phyloP scores from a whole-genome alignment of 2,329 filamentous ascomycete species.

The Talaromyces atroroseus region DNA sequence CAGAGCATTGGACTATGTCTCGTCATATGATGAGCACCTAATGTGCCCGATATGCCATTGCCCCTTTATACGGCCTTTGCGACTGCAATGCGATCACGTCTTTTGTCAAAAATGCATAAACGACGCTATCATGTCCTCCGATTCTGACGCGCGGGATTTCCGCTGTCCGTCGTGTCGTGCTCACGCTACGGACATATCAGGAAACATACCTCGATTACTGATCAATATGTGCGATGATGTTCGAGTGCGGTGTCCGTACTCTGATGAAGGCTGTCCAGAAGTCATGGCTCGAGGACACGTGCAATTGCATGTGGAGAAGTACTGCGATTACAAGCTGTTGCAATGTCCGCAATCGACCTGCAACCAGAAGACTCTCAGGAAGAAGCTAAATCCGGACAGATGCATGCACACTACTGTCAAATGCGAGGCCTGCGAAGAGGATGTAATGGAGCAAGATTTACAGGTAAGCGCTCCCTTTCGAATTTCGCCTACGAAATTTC shows the following conservation, averaged over 20 bases:
- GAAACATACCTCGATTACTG: conserved; percentile 50
- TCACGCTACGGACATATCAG: conserved; percentile 32
- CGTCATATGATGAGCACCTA: conserved; percentile 53
- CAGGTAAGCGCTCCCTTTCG: conserved; percentile 34
- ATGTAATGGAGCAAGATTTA: conserved; percentile 51
- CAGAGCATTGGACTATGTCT: conserved; percentile 53
- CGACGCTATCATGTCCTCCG: conserved; percentile 39
- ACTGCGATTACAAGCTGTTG: conserved; percentile 53
- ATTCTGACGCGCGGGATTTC: conserved; percentile 28
- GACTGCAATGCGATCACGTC: conserved; percentile 57
- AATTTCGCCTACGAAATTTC: background rate
- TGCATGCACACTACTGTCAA: conserved; percentile 51
- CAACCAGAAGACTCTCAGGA: conserved; percentile 49
- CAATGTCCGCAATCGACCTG: conserved; percentile 49
- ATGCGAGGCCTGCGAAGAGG: conserved; percentile 50
- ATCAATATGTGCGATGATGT: conserved; percentile 59
- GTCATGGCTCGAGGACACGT: conserved; percentile 52
- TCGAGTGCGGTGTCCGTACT: conserved; percentile 54
- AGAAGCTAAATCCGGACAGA: conserved; percentile 46
- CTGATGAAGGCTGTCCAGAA: conserved; percentile 49
- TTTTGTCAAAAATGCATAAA: conserved; percentile 58
- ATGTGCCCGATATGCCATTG: conserved; percentile 61
- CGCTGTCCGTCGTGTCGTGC: conserved; percentile 56
- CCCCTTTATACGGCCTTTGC: conserved; percentile 55
- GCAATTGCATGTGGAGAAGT: conserved; percentile 55